phyloP scores from a whole-genome alignment of 768 basidiomycete species.

The Termitomyces eurrhizus region DNA sequence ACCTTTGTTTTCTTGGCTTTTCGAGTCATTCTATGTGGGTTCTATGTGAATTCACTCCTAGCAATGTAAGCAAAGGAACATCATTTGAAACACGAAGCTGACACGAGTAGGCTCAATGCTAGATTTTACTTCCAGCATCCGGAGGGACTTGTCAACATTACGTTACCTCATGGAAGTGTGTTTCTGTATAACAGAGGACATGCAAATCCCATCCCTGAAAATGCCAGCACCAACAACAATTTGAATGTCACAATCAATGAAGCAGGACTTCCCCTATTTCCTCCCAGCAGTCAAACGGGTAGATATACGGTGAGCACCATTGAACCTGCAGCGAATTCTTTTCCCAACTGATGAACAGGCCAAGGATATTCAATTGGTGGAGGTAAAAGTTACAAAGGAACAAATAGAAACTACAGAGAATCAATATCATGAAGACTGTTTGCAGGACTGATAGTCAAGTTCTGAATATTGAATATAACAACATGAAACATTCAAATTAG shows the following conservation, averaged over 20 bases:
- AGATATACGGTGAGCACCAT: background rate
- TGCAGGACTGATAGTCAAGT: background rate
- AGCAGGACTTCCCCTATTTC: background rate
- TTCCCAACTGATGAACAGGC: background rate
- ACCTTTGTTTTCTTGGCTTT: background rate
- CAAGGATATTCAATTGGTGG: background rate
- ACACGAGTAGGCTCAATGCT: background rate
- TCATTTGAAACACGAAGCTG: background rate
- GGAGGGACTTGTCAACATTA: background rate
- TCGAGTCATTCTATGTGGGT: background rate
- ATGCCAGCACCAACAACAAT: background rate
- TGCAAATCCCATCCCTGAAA: background rate
- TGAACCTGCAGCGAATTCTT: no score
- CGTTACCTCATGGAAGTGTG: background rate
- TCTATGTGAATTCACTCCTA: background rate
- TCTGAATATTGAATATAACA: no score
- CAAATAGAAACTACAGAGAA: background rate
- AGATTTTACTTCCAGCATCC: background rate
- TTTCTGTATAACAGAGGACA: background rate
- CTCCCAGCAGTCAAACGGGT: background rate
- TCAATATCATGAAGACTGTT: background rate
- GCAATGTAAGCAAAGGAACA: background rate
- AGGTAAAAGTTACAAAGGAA: background rate
- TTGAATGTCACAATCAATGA: background rate
- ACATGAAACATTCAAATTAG: no score